These are phyloP conservation scores for Trichoderma cornu-damae DNA, from an alignment of 2,329 filamentous ascomycete species.

Conservation along the genomic window DNA sequence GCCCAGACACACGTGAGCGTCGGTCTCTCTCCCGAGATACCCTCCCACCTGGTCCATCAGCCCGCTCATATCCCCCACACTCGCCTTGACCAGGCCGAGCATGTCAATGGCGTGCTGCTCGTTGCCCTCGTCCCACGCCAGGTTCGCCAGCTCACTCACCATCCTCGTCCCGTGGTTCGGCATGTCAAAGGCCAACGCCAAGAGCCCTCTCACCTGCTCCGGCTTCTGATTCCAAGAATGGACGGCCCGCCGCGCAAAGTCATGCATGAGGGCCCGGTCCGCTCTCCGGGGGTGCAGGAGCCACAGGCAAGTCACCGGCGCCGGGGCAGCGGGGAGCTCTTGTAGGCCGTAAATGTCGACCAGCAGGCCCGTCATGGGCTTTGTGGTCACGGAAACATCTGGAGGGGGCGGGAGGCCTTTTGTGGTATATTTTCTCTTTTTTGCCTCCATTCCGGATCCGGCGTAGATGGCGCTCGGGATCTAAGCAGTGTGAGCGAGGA, in stretches of 20 bases:
- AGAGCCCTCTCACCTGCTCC: conserved; percentile 49
- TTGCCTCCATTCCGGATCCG: background rate
- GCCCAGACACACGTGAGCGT: conserved; percentile 70
- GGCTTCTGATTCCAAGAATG: conserved; percentile 57
- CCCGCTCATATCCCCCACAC: conserved; percentile 66
- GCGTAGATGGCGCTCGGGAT: fast-evolving
- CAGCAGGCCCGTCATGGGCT: conserved; percentile 72
- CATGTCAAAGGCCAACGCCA: conserved; percentile 85
- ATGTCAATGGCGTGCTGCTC: conserved; percentile 83
- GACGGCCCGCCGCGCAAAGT: conserved; percentile 64
- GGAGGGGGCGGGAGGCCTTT: conserved; percentile 38
- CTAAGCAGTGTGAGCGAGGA: background rate
- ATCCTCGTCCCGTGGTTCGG: conserved; percentile 80
- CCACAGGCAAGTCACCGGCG: conserved; percentile 75
- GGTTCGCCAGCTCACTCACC: conserved; percentile 63
- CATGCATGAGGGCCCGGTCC: conserved; percentile 67
- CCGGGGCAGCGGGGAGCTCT: conserved; percentile 54
- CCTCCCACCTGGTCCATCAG: conserved; percentile 74
- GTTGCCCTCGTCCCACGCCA: conserved; percentile 76
- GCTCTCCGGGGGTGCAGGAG: conserved; percentile 77
- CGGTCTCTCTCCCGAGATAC: conserved; percentile 53
- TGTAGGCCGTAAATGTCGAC: conserved; percentile 76
- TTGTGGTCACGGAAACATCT: conserved; percentile 57
- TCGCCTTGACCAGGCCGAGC: conserved; percentile 71
- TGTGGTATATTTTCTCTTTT: conserved; percentile 27